Base-by-base conservation (phyloP, 1,284 basidiomycete genomes). In the Boletellus dicymbophilus region DNA sequence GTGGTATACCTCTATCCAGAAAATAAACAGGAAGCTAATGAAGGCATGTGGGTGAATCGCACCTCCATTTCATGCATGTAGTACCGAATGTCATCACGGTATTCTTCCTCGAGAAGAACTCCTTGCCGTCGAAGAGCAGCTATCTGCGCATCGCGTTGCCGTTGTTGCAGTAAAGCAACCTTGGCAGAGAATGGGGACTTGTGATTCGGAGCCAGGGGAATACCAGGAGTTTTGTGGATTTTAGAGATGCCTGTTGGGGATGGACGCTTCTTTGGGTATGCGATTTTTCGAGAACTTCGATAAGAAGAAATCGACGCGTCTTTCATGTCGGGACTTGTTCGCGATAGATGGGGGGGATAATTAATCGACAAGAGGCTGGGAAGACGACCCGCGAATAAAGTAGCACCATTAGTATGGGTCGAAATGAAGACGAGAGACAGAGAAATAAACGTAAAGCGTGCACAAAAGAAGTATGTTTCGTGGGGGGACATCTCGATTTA, bases 11-110 rank as follows among this genome's bases (percentile, higher is more conserved):
- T 81, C 94, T 97, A 48, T 56, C 44, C 48, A 47, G 42, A 40
- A 53, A 37, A 49, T 51, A 38, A 58, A 55, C 43, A 48, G 22
- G 7, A 46, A 48, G 52, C 40, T 37, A 45, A 49, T 33, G n/a
- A 30, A 15, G 34, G 46, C 11, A 33, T 37, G 31, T 27, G 54
- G 21, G 39, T 25, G 37, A 16, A 30, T 77, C 92, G 74, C 60
- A 97, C 95, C 90, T 99, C 96, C 92, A 98, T 95, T 65, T 91
- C 83, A 67, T 90, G 88, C 96, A 99, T 98, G 74, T 98, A 96
- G 52, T 78, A 80, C 50, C 86, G 79, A 55, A 97, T 94, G 66
- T 99, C 97, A 34, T 95, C 90, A 44, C 88, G 83, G 68, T 99
- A 99, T 71, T 99, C 97, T 63, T 94, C 90, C 73, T 99, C 97